Conservation (phyloP, 2,329 filamentous ascomycete species). For the Pestalotiopsis sp. region DNA sequence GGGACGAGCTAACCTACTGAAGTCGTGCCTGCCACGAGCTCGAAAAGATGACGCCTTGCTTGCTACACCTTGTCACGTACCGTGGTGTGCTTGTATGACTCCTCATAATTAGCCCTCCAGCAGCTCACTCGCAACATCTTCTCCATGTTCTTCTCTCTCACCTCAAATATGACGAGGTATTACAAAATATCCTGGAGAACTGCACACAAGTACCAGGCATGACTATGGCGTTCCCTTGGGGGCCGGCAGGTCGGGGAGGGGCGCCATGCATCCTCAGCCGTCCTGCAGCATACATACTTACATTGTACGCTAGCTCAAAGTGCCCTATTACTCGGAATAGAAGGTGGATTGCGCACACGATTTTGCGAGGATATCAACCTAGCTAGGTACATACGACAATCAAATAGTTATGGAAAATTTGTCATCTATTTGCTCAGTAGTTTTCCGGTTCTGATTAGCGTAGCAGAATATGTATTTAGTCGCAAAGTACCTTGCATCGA, state of each 20-base stretch:
- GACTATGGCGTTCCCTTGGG: too few relatives aligned
- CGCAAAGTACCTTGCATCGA: conserved; percentile 3
- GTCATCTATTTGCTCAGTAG: not conserved
- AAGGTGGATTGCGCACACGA: not conserved
- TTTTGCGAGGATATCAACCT: not conserved
- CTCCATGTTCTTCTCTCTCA: not conserved
- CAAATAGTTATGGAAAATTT: not conserved
- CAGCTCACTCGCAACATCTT: not conserved
- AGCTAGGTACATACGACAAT: not conserved
- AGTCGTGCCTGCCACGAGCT: not conserved
- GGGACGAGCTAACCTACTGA: not conserved
- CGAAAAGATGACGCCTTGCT: not conserved
- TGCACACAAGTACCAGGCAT: too few relatives aligned
- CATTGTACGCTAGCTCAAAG: not conserved
- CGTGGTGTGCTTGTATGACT: not conserved
- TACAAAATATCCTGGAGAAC: too few relatives aligned
- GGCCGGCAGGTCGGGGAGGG: too few relatives aligned
- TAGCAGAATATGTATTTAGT: not conserved
- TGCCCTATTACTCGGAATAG: conserved; percentile 2
- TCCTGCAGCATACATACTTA: not conserved
- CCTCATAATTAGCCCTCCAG: not conserved
- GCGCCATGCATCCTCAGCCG: not conserved
- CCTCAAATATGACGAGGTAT: too few relatives aligned
- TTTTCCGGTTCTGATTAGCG: not conserved
- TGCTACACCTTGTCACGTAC: not conserved